These are phyloP conservation scores for Aspergillus quadricinctus DNA, from an alignment of 2,329 filamentous ascomycete genomes.

Conservation along the genomic window DNA sequence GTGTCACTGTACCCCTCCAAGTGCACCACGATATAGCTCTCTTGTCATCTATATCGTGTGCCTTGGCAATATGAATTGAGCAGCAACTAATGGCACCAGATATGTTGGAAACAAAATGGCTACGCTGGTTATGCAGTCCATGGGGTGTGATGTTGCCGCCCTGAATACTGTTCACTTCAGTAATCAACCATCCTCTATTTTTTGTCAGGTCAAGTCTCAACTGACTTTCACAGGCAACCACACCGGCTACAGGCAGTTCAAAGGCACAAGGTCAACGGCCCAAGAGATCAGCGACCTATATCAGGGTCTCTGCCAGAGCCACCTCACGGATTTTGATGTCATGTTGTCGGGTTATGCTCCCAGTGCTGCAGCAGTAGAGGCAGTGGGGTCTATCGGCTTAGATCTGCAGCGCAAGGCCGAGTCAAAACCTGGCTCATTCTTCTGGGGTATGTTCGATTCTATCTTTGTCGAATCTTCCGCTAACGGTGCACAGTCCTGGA, in stretches of 20 bases:
- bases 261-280: slow-evolving; percentile 75
- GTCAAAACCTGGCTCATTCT: slow-evolving; percentile 69
- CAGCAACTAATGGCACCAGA: slow-evolving; percentile 45
- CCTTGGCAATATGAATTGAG: slow-evolving; percentile 3
- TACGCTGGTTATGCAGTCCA: slow-evolving; percentile 85
- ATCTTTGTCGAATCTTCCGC: not conserved
- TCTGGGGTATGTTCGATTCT: slow-evolving; percentile 61
- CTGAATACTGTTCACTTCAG: slow-evolving; percentile 98
- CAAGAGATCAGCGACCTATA: slow-evolving; percentile 81
- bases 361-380: slow-evolving; percentile 75
- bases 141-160: slow-evolving; percentile 90
- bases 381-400: slow-evolving; percentile 76
- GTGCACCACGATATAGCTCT: not conserved
- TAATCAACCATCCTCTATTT: slow-evolving; percentile 35
- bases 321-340: slow-evolving; percentile 86
- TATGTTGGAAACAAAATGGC: slow-evolving; percentile 98
- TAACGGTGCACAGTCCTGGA: slow-evolving; percentile 64
- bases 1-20: not conserved
- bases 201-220: not conserved
- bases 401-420: slow-evolving; percentile 67
- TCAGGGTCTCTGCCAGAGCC: slow-evolving; percentile 74
- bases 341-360: slow-evolving; percentile 94
- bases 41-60: slow-evolving; percentile 2
- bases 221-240: slow-evolving; percentile 70
- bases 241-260: slow-evolving; percentile 84